Evolutionary conservation across 352 stramenopile species (phyloP).

Genomic region (Globisporangium iwayamae): DNA sequence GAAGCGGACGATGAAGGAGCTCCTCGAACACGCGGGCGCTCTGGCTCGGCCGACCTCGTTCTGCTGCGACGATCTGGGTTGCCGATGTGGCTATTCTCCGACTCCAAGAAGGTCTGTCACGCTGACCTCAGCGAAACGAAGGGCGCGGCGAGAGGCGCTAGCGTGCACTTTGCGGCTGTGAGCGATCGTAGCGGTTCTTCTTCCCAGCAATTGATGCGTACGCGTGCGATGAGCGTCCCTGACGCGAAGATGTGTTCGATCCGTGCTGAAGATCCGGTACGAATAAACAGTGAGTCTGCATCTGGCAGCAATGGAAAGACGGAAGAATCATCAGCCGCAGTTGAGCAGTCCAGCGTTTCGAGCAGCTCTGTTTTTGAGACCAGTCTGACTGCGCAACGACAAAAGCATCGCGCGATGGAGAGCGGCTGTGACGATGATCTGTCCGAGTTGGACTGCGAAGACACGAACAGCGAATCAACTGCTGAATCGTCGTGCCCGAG

Average conservation of each 20-base stretch:
- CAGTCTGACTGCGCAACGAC: conserved; percentile 1
- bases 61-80: conserved; percentile 19
- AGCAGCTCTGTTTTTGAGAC: conserved; percentile 1
- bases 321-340: not conserved
- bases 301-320: not conserved
- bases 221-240: conserved; percentile 5
- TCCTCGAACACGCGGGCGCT: conserved; percentile 16
- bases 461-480: conserved; percentile 73
- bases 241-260: conserved; percentile 8
- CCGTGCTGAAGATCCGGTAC: conserved; percentile 7
- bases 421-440: conserved; percentile 41
- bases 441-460: conserved; percentile 59
- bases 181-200: not conserved
- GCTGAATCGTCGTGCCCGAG: conserved; percentile 71
- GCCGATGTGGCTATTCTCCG: conserved; percentile 23
- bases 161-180: not conserved
- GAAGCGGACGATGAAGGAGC: conserved; percentile 1
- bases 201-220: not conserved
- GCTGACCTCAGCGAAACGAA: not conserved
- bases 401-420: conserved; percentile 3
- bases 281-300: conserved; percentile 5
- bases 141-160: not conserved
- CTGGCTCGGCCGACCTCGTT: conserved; percentile 29
- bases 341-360: not conserved
- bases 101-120: conserved; percentile 4